Conservation (phyloP, 2,329 filamentous ascomycete species). For the Tolypocladium sp. region DNA sequence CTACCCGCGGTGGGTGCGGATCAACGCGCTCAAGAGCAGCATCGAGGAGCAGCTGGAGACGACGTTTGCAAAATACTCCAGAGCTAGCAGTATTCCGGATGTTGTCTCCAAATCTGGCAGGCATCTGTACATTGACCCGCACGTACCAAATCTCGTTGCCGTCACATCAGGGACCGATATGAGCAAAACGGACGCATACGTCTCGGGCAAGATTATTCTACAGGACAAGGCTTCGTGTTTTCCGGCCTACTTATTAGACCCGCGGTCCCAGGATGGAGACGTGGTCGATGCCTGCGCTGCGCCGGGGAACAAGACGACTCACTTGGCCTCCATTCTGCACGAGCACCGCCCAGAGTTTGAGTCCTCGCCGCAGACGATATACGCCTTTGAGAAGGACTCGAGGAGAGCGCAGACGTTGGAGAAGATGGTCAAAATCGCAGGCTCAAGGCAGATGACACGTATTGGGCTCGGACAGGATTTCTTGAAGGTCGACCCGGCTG, state of each 20-base stretch:
- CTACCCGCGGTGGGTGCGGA: slow-evolving; percentile 84
- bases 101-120: slow-evolving; percentile 40
- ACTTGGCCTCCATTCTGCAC: slow-evolving; percentile 68
- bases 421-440: slow-evolving; percentile 76
- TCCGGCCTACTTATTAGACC: slow-evolving; percentile 78
- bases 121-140: slow-evolving; percentile 61
- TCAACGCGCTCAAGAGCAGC: slow-evolving; percentile 70
- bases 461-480: slow-evolving; percentile 76
- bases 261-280: slow-evolving; percentile 57
- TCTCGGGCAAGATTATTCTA: slow-evolving; percentile 68
- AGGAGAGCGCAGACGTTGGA: slow-evolving; percentile 64
- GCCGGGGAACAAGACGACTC: slow-evolving; percentile 95
- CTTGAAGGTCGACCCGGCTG: slow-evolving; percentile 59
- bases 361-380: slow-evolving; percentile 38
- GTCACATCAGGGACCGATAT: slow-evolving; percentile 65
- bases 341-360: slow-evolving; percentile 28
- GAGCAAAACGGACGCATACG: slow-evolving; percentile 65
- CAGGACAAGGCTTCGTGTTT: slow-evolving; percentile 98
- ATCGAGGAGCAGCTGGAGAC: slow-evolving; percentile 63
- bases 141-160: slow-evolving; percentile 78
- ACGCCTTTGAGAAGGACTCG: slow-evolving; percentile 72
- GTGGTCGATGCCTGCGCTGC: slow-evolving; percentile 91
- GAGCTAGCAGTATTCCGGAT: slow-evolving; percentile 45
- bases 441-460: slow-evolving; percentile 55
- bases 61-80: slow-evolving; percentile 59